Evolutionary conservation across 2,329 filamentous ascomycete species (phyloP).

Genomic region (Ophiocordyceps camponoti-floridani): DNA sequence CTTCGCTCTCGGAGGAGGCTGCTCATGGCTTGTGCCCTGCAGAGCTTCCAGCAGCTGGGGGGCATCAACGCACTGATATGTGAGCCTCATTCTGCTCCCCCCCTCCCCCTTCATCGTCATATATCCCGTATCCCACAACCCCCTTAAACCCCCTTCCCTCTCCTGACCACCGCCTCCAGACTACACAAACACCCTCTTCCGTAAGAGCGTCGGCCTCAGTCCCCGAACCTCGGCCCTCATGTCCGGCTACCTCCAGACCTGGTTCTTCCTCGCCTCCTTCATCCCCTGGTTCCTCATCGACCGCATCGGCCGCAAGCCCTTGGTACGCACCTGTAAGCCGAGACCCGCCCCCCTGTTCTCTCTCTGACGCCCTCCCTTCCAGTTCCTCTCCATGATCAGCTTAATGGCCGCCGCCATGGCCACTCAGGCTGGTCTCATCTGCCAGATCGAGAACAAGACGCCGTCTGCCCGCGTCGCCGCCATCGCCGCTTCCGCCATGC

Average conservation of each 20-base stretch:
- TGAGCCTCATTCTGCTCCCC: constrained; percentile 4
- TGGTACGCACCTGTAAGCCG: constrained; percentile 7
- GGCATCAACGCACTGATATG: constrained; percentile 31
- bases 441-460: constrained; percentile 18
- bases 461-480: constrained; percentile 13
- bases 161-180: constrained; percentile 11
- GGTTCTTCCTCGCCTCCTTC: constrained; percentile 20
- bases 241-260: constrained; percentile 32
- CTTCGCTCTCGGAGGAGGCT: constrained; percentile 14
- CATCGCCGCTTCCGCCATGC: constrained; percentile 20
- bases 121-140: too few relatives aligned
- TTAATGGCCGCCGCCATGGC: constrained; percentile 22
- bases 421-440: constrained; percentile 20
- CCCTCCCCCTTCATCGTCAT: too few relatives aligned
- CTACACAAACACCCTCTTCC: constrained; percentile 27
- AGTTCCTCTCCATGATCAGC: constrained; percentile 20
- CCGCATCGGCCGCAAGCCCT: constrained; percentile 24
- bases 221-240: constrained; percentile 28
- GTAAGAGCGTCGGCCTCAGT: constrained; percentile 22
- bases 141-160: too few relatives aligned
- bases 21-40: constrained; percentile 13
- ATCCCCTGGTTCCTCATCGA: constrained; percentile 29
- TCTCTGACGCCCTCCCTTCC: too few relatives aligned
- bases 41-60: constrained; percentile 23
- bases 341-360: too few relatives aligned